A percentile compares a stretch with the other conserved stretches of the same genome.
Conservation (phyloP, 177 flowering plant genomes). For the Vitis hybrid region DNA sequence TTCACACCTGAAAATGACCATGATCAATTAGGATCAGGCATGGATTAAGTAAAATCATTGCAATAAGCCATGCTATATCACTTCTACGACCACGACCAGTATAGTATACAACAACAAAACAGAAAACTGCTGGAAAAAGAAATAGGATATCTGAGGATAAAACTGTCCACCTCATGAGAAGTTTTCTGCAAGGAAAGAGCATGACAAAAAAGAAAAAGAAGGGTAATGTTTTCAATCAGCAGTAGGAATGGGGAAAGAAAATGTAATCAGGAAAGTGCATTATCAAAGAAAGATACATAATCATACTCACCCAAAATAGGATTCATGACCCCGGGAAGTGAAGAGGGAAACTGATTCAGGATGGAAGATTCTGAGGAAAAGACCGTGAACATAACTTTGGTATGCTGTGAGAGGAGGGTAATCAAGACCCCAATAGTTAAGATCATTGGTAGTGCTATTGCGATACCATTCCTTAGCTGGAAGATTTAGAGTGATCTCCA, state of each 20-base stretch:
- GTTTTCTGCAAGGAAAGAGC: slow-evolving; percentile 56
- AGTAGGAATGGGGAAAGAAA: neutral
- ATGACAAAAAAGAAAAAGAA: neutral
- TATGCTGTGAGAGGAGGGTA: slow-evolving; percentile 97
- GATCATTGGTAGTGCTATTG: slow-evolving; percentile 66
- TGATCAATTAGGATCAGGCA: slow-evolving; percentile 87
- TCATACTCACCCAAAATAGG: slow-evolving; percentile 71
- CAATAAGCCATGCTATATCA: slow-evolving; percentile 67
- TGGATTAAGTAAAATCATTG: slow-evolving; percentile 72
- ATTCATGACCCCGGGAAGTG: slow-evolving; percentile 79
- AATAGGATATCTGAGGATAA: slow-evolving; percentile 74
- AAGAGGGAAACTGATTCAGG: slow-evolving; percentile 74
- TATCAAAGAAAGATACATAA: neutral
- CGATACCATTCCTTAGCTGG: slow-evolving; percentile 71
- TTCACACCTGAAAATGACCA: slow-evolving; percentile 94
- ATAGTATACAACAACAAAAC: slow-evolving; percentile 49
- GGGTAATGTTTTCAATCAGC: neutral
- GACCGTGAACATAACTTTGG: slow-evolving; percentile 82
- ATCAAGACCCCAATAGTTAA: slow-evolving; percentile 91
- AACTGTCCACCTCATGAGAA: slow-evolving; percentile 95
- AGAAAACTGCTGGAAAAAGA: slow-evolving; percentile 80
- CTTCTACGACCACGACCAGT: slow-evolving; percentile 23
- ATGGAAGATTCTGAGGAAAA: slow-evolving; percentile 49
- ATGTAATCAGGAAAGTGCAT: neutral
- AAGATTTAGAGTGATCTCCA: slow-evolving; percentile 83